phyloP scores from a whole-genome alignment of 208 protist genomes.

The Balamuthia mandrillaris region DNA sequence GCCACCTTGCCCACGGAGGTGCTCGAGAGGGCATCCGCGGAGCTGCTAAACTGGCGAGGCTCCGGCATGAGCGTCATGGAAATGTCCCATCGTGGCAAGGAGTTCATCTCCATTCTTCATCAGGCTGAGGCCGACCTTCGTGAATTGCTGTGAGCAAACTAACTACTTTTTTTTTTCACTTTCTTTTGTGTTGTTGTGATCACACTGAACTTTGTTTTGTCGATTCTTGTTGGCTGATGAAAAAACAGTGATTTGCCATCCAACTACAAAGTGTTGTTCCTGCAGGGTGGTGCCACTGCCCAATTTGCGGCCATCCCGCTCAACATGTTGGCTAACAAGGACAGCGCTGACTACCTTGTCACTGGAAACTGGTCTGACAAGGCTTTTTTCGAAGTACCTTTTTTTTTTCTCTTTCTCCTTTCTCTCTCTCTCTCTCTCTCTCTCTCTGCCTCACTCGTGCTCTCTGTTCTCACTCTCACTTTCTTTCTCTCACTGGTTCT shows the following conservation, averaged over 20 bases:
- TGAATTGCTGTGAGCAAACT: conserved; percentile 49
- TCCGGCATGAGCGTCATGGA: conserved; percentile 77
- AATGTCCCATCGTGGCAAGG: conserved; percentile 65
- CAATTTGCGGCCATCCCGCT: conserved; percentile 76
- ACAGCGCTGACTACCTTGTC: conserved; percentile 70
- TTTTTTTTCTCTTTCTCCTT: too few species aligned
- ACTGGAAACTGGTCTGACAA: conserved; percentile 80
- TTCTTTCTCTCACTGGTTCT: too few species aligned
- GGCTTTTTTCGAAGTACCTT: conserved; percentile 62
- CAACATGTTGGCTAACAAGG: conserved; percentile 69
- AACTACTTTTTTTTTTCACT: neutral
- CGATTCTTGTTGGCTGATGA: neutral
- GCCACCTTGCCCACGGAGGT: conserved; percentile 69
- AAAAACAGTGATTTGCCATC: conserved; percentile 57
- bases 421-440: too few species aligned
- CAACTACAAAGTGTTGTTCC: conserved; percentile 75
- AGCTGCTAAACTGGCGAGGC: conserved; percentile 68
- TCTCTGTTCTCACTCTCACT: neutral
- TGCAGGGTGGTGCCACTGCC: conserved; percentile 73
- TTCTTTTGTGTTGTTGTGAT: neutral
- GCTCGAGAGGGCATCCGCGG: conserved; percentile 55
- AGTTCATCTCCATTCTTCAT: conserved; percentile 60
- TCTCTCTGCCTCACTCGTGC: too few species aligned
- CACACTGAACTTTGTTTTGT: neutral
- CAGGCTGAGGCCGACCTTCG: conserved; percentile 61